Evolutionary conservation across 106 monocot species (phyloP).

Genomic region (Phalaenopsis equestris): DNA sequence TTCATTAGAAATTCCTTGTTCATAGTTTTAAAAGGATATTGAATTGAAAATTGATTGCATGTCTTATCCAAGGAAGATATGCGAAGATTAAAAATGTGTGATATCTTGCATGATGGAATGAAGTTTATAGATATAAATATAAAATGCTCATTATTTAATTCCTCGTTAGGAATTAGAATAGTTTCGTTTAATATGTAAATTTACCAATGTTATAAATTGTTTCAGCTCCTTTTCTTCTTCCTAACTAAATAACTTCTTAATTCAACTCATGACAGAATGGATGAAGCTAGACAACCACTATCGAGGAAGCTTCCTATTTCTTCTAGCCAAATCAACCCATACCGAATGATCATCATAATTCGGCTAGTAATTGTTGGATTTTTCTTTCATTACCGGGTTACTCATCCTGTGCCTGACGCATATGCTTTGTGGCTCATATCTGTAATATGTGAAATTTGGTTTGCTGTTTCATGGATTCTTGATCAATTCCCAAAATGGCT

Average conservation of each 20-base stretch:
- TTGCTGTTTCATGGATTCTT: constrained; percentile 82
- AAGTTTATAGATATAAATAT: background rate
- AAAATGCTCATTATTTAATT: background rate
- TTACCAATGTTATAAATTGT: background rate
- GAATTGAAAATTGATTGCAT: background rate
- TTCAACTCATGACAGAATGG: constrained; percentile 36
- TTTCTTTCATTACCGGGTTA: constrained; percentile 83
- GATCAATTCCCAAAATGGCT: constrained; percentile 93
- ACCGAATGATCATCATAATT: constrained; percentile 76
- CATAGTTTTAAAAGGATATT: background rate
- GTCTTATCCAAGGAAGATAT: background rate
- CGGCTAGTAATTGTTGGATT: constrained; percentile 70
- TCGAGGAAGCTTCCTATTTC: constrained; percentile 74
- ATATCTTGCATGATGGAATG: background rate
- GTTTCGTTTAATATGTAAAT: background rate
- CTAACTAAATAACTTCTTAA: background rate
- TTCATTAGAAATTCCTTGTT: background rate
- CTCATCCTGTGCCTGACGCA: constrained; percentile 70
- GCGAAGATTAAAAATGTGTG: background rate
- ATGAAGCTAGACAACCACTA: constrained; percentile 83
- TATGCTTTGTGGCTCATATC: constrained; percentile 70
- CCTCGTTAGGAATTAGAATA: background rate
- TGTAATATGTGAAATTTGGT: constrained; percentile 86
- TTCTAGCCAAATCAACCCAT: constrained; percentile 74
- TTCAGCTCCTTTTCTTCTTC: background rate